Evolutionary conservation across 2,329 filamentous ascomycete genomes (phyloP), one percentile per base, ranked within the genome.

Genomic region (Aureobasidium sp.): DNA sequence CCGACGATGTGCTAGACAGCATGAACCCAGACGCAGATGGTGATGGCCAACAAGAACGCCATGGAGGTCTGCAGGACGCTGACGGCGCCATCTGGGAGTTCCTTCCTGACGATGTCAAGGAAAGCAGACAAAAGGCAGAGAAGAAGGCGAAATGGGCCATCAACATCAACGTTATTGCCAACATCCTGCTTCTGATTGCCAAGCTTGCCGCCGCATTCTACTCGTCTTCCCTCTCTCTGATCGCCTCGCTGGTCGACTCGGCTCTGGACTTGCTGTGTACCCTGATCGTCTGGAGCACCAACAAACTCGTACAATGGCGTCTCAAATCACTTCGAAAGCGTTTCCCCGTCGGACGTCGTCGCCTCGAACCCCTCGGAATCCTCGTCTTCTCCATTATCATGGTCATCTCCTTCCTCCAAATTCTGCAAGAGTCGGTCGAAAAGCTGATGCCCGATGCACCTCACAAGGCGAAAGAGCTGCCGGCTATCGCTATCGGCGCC

Each of bases 321-420:
- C 69, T 85, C 5, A 70, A 72, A 5, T 72, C 75, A 2, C 72
- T 85, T 11, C 75, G 77, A 57, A 78, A 79, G 64, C 78, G 78
- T 37, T 87, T 86, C 68, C 84, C 84, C 0, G 82, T 86, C 25
- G 81, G 81, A 5, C 76, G 80, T 29, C 75, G 78, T 51, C 78
- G 84, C 9, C 77, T 87, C 8, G 84, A 86, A 65, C 84, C 84
- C 0, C 75, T 86, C 8, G 84, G 84, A 1, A 85, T 87, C 49
- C 76, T 87, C 11, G 83, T 86, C 52, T 86, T 86, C 71, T 82
- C 80, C 29, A 81, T 86, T 65, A 81, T 84, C 64, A 87, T 87
- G 84, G 78, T 86, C 52, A 80, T 85, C 3, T 84, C 82, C 2
- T 86, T 87, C 66, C 70, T 82, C 8, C 83, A 86, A 67, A 84